These are phyloP conservation scores for Cyberlindnera subsufficiens DNA, from an alignment of 805 yeast genomes.

Conservation along the genomic window DNA sequence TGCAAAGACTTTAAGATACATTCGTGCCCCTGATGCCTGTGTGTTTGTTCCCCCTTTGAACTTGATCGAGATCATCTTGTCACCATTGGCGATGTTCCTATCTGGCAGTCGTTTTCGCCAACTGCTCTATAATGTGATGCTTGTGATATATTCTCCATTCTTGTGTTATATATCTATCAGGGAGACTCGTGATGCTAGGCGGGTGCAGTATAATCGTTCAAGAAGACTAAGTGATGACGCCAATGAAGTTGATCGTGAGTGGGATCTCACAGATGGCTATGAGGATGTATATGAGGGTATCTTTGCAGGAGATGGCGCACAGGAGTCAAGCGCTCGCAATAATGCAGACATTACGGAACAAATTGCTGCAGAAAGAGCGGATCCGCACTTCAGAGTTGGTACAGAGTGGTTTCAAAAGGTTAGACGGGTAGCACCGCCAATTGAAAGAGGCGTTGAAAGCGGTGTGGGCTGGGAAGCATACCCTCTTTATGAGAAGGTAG, in stretches of 20 bases:
- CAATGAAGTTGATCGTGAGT: constrained; percentile 68
- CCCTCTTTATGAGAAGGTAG: constrained; percentile 47
- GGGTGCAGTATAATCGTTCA: constrained; percentile 66
- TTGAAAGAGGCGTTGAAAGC: constrained; percentile 42
- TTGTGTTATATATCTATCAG: constrained; percentile 52
- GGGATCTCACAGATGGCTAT: constrained; percentile 81
- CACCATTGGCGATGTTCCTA: constrained; percentile 39
- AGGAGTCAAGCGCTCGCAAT: constrained; percentile 23
- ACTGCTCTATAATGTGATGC: constrained; percentile 54
- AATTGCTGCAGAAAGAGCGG: constrained; percentile 57
- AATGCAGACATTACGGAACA: constrained; percentile 43
- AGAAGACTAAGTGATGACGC: constrained; percentile 69
- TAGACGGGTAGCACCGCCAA: constrained; percentile 50
- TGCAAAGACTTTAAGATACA: constrained; percentile 74
- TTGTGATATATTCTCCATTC: constrained; percentile 62
- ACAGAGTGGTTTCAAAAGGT: constrained; percentile 48
- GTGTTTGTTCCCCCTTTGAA: constrained; percentile 85
- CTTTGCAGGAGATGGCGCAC: constrained; percentile 23
- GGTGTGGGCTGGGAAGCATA: constrained; percentile 65
- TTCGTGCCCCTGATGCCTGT: constrained; percentile 83
- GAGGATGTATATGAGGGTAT: constrained; percentile 29
- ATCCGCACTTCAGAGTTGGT: constrained; percentile 59
- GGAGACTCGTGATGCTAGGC: constrained; percentile 62
- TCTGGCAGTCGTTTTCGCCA: constrained; percentile 25
- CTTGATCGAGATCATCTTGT: constrained; percentile 53